Conservation (phyloP, 345 rosid species). For the Sisymbrium altissimum region DNA sequence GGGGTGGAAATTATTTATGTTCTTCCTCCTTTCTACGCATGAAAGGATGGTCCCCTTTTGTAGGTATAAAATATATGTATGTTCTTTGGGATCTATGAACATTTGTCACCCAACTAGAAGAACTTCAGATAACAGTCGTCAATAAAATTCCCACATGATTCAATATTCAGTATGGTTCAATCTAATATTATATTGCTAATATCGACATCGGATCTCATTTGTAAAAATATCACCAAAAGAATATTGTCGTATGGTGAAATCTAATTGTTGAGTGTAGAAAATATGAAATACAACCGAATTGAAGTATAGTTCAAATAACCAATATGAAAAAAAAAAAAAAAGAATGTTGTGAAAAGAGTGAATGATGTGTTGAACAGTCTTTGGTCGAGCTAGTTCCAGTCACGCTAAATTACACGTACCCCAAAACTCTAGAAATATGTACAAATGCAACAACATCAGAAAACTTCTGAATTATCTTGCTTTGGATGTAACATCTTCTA, state of each 20-base stretch:
- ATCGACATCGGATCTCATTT: not conserved
- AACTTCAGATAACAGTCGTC: not conserved
- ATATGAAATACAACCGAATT: no score
- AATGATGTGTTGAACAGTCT: not conserved
- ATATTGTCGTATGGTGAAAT: not conserved
- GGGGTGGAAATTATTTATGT: constrained; percentile 6
- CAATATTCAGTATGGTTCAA: not conserved
- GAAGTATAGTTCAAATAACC: no score
- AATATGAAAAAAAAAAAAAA: no score
- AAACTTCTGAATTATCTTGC: not conserved
- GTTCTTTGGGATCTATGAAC: constrained; percentile 4
- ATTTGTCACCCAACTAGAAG: not conserved
- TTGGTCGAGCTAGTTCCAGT: not conserved
- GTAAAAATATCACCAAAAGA: not conserved
- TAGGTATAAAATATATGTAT: not conserved
- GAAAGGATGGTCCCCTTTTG: constrained; percentile 2
- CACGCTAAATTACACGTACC: not conserved
- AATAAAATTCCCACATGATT: not conserved
- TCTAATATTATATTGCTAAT: not conserved
- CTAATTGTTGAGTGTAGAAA: not conserved
- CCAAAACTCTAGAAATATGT: not conserved
- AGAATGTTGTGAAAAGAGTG: not conserved
- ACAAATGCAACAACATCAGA: not conserved
- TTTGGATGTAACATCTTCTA: not conserved
- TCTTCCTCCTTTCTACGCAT: constrained; percentile 12